A percentile compares a stretch with the other conserved stretches of the same genome.
These are phyloP conservation scores for Magnusiomyces paraingens DNA, from an alignment of 1,139 yeast species.

Conservation along the genomic window DNA sequence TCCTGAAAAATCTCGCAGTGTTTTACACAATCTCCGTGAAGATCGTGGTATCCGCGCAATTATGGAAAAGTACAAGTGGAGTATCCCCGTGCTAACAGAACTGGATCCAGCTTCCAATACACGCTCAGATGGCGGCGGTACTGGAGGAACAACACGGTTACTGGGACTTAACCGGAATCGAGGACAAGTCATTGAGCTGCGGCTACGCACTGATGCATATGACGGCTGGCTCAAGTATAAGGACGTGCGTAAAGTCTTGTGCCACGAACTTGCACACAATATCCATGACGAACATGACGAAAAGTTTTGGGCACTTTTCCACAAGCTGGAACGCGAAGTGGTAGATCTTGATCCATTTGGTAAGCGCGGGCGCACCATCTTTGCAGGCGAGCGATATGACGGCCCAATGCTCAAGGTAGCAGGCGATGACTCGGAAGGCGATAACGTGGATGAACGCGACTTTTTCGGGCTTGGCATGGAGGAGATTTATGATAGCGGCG, in stretches of 20 bases:
- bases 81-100: conserved; percentile 35
- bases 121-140: conserved; percentile 21
- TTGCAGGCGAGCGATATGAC: conserved; percentile 21
- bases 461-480: not conserved
- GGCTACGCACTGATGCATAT: conserved; percentile 37
- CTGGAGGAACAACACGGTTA: conserved; percentile 16
- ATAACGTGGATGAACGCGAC: conserved; percentile 17
- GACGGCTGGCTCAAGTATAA: conserved; percentile 36
- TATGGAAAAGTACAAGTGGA: conserved; percentile 34
- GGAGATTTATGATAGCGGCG: conserved; percentile 22
- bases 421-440: conserved; percentile 17
- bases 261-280: conserved; percentile 39
- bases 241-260: conserved; percentile 33
- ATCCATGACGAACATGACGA: conserved; percentile 34
- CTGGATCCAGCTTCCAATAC: conserved; percentile 38
- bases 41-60: conserved; percentile 35
- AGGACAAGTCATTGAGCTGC: conserved; percentile 35
- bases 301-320: conserved; percentile 35
- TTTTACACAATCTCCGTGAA: conserved; percentile 30
- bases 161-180: conserved; percentile 35
- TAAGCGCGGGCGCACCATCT: conserved; percentile 18
- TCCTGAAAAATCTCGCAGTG: conserved; percentile 27
- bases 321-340: conserved; percentile 32
- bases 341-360: conserved; percentile 32
- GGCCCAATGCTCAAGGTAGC: conserved; percentile 21